Evolutionary conservation across 1,139 yeast species (phyloP).

Genomic region (Saccharomyces hybrid): DNA sequence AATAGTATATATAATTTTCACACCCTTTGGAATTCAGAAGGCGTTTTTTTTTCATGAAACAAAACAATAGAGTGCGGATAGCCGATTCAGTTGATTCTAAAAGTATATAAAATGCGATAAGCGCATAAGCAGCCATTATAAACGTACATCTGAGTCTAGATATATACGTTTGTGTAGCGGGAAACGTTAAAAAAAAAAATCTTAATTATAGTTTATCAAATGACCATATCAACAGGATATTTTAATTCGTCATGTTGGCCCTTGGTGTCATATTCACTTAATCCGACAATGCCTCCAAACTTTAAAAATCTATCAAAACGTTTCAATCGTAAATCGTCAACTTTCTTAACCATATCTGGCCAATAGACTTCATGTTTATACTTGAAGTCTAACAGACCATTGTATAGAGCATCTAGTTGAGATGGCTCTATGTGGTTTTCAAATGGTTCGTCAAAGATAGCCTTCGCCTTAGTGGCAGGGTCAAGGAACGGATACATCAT

Average conservation of each 20-base stretch:
- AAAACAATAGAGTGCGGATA: neutral
- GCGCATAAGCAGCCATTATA: neutral
- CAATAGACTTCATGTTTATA: conserved; percentile 73
- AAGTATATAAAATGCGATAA: neutral
- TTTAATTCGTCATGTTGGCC: conserved; percentile 42
- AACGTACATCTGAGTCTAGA: neutral
- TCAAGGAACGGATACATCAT: conserved; percentile 87
- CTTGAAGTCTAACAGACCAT: conserved; percentile 71
- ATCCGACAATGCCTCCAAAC: conserved; percentile 64
- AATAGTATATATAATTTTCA: neutral
- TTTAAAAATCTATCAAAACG: conserved; percentile 53
- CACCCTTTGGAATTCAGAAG: neutral
- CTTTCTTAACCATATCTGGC: conserved; percentile 57
- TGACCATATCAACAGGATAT: conserved; percentile 31
- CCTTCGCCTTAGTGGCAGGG: conserved; percentile 82
- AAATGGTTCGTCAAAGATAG: conserved; percentile 81
- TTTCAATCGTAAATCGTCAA: conserved; percentile 42
- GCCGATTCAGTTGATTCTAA: neutral
- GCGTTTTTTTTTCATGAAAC: neutral
- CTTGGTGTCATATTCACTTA: conserved; percentile 71
- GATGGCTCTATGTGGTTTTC: conserved; percentile 67
- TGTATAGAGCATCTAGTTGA: conserved; percentile 74
- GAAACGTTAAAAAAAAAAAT: neutral
- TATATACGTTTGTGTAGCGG: neutral
- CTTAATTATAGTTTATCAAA: neutral